phyloP scores from a whole-genome alignment of 2,329 filamentous ascomycete species.

The Bretziella fagacearum region DNA sequence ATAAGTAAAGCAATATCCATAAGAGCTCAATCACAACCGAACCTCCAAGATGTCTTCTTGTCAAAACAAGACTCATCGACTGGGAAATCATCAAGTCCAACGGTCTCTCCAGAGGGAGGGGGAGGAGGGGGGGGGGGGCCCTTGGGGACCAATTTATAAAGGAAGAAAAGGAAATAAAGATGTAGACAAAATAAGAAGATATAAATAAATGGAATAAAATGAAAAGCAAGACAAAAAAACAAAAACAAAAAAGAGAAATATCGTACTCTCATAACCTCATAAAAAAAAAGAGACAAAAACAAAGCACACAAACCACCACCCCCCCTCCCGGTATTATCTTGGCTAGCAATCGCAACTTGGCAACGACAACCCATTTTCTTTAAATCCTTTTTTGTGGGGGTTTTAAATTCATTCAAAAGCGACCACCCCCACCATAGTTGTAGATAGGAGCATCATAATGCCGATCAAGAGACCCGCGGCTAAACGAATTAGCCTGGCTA shows the following conservation, averaged over 20 bases:
- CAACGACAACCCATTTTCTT: background rate
- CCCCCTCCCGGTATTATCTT: too few relatives aligned
- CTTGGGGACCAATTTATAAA: too few relatives aligned
- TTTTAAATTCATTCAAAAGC: background rate
- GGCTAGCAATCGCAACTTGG: background rate
- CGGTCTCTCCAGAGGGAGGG: too few relatives aligned
- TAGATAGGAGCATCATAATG: constrained; percentile 13
- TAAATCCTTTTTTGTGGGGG: background rate
- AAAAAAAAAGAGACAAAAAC: too few relatives aligned
- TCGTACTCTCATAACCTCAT: constrained; percentile 14
- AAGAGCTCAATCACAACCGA: too few relatives aligned
- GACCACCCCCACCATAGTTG: background rate
- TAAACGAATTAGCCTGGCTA: constrained; percentile 34
- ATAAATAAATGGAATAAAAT: constrained; percentile 18
- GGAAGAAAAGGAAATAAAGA: too few relatives aligned
- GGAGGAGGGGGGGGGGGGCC: too few relatives aligned
- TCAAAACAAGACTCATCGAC: too few relatives aligned
- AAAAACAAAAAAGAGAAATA: constrained; percentile 15
- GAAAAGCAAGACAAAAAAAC: constrained; percentile 15
- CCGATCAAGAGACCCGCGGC: constrained; percentile 17
- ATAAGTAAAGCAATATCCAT: too few relatives aligned
- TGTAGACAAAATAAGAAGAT: constrained; percentile 16
- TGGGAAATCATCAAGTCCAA: too few relatives aligned
- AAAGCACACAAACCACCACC: too few relatives aligned
- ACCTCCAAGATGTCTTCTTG: too few relatives aligned